Base-by-base conservation (phyloP, 108 stramenopile species). In the Aureococcus anophagefferens region DNA sequence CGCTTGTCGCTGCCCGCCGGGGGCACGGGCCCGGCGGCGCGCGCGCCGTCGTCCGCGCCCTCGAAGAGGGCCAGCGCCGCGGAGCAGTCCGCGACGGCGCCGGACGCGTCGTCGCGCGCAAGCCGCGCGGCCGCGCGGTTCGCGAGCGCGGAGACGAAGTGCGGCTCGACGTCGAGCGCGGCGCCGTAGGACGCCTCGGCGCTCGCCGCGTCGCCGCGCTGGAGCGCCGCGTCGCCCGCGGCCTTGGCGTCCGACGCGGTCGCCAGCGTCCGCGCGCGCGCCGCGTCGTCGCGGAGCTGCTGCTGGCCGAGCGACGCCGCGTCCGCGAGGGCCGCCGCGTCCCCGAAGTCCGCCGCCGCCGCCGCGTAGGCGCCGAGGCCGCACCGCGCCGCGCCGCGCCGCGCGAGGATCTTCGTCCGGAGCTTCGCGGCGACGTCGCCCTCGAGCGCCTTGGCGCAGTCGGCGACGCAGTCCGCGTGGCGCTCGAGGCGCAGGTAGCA, bases 51-150 rank as follows among this genome's bases (percentile, higher is more conserved):
- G 33, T 68, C 44, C 7, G 17, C 51, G 21, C 0, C 1, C 51
- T 59, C 51, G 51, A 59, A 59, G 51, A 59, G 1, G 1, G 1
- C 25, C 7, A 85, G 35, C 44, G 80, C 82, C 40, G 28, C 29
- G 25, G 15, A 62, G 35, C 83, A 87, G 68, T 87, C 86, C 0
- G 31, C 35, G 33, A 76, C 69, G 70, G 83, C 84, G 14, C 59
- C 45, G 0, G 35, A 13, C 45, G 67, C 32, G 44, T 79, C 67
- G 63, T 65, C 66, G 59, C 72, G 51, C 0, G 68, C 70, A 0
- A 85, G 78, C 63, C 68, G 66, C 15, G 74, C 75, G n/a, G 82
- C 84, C 3, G 86, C 65, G 29, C 86, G 75, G 74, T 87, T 87
- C 28, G 81, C 71, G 18, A 80, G 62, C 5, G 78, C 75, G 29